Conservation (phyloP, 805 yeast species). For the Candida chilensis region DNA sequence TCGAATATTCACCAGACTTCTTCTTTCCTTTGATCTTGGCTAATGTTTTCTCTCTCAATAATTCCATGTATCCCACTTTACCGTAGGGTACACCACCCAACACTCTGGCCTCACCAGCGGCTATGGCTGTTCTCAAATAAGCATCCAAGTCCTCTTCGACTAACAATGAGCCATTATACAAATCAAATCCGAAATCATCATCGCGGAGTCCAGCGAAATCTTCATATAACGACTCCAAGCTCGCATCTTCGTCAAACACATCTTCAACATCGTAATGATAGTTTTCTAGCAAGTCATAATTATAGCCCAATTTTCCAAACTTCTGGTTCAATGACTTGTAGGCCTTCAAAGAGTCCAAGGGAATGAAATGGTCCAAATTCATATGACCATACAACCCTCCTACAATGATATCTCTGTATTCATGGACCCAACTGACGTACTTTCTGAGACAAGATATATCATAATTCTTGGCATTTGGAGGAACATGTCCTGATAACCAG, state of each 20-base stretch:
- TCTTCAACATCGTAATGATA: slow-evolving; percentile 17
- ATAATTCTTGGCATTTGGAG: slow-evolving; percentile 72
- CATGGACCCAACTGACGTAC: slow-evolving; percentile 74
- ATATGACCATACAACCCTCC: slow-evolving; percentile 86
- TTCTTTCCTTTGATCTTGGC: slow-evolving; percentile 34
- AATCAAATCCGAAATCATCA: slow-evolving; percentile 12
- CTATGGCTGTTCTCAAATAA: slow-evolving; percentile 6
- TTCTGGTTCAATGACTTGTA: slow-evolving; percentile 36
- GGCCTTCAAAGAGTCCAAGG: slow-evolving; percentile 64
- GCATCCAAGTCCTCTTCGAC: slow-evolving; percentile 7
- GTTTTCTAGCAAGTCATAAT: slow-evolving; percentile 11
- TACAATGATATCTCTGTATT: slow-evolving; percentile 72
- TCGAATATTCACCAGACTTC: slow-evolving; percentile 33
- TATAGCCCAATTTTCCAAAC: slow-evolving; percentile 7
- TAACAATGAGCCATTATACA: slow-evolving; percentile 6
- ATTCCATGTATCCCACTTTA: slow-evolving; percentile 56
- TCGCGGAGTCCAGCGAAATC: slow-evolving; percentile 3
- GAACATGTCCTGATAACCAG: slow-evolving; percentile 86
- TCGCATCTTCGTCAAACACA: slow-evolving; percentile 6
- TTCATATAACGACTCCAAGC: slow-evolving; percentile 3
- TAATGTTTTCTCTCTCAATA: slow-evolving; percentile 44
- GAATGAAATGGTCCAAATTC: slow-evolving; percentile 82
- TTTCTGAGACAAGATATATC: slow-evolving; percentile 69
- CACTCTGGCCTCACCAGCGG: slow-evolving; percentile 22
- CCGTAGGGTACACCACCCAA: slow-evolving; percentile 61